Evolutionary conservation across 1,284 basidiomycete species (phyloP).

Genomic region (Ceratobasidium sp.): DNA sequence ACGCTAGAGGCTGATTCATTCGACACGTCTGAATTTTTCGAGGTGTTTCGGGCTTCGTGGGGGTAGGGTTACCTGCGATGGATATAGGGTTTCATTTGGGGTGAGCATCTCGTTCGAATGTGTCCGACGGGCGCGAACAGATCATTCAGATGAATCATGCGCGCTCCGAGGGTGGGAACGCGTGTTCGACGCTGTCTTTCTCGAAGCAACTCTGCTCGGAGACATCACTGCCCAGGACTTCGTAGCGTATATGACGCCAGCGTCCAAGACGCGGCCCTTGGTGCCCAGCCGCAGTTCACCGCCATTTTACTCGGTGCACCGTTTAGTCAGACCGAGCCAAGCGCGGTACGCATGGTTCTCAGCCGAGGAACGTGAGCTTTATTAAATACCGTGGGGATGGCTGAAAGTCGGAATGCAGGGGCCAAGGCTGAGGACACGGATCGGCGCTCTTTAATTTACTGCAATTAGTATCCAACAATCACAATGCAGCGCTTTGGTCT

Average conservation of each 20-base stretch:
- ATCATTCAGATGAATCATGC: background rate
- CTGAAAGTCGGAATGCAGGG: background rate
- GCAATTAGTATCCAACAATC: background rate
- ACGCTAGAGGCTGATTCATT: background rate
- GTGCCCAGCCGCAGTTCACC: background rate
- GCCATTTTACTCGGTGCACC: background rate
- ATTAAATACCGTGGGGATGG: background rate
- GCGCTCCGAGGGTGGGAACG: background rate
- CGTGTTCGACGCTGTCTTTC: background rate
- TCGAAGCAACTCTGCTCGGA: background rate
- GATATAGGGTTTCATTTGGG: no score
- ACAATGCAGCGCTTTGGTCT: slow-evolving; percentile 9
- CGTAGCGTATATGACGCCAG: background rate
- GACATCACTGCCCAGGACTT: slow-evolving; percentile 1
- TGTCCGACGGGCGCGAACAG: no score
- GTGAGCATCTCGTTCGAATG: background rate
- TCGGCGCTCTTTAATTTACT: background rate
- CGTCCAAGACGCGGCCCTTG: background rate
- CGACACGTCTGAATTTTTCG: background rate
- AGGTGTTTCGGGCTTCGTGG: background rate
- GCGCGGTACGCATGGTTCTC: background rate
- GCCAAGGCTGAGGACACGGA: background rate
- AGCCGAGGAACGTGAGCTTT: background rate
- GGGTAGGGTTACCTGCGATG: background rate
- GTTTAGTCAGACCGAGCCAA: slow-evolving; percentile 18